A percentile compares a stretch with the other conserved stretches of the same genome.
These are phyloP conservation scores for Pleurotus giganteus DNA, from an alignment of 768 basidiomycete genomes.

Conservation along the genomic window DNA sequence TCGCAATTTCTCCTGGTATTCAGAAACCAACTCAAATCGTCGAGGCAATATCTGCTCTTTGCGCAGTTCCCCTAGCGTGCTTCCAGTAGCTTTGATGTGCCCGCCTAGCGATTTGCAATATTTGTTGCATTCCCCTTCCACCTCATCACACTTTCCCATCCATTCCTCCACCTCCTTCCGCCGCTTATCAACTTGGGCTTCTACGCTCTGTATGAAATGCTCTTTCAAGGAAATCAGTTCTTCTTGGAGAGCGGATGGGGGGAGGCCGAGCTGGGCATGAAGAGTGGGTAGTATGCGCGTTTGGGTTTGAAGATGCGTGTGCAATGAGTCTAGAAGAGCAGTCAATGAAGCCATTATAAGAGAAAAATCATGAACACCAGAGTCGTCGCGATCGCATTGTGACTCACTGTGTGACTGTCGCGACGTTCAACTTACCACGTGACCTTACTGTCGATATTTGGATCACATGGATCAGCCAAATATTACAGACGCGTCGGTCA, in stretches of 20 bases:
- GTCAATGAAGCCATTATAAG: slow-evolving; percentile 42
- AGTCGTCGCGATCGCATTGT: neutral
- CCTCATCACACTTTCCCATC: slow-evolving; percentile 57
- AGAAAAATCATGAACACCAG: slow-evolving; percentile 8
- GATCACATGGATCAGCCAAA: neutral
- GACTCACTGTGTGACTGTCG: neutral
- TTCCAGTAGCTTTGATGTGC: slow-evolving; percentile 64
- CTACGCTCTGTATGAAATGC: slow-evolving; percentile 73
- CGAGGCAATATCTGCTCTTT: slow-evolving; percentile 73
- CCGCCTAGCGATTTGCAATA: slow-evolving; percentile 72
- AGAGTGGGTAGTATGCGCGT: slow-evolving; percentile 80
- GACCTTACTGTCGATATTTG: neutral
- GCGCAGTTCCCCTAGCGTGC: slow-evolving; percentile 63
- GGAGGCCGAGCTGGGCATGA: slow-evolving; percentile 82
- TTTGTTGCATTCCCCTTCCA: slow-evolving; percentile 64
- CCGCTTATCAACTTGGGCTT: slow-evolving; percentile 65
- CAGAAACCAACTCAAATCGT: slow-evolving; percentile 64
- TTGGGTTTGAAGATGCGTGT: slow-evolving; percentile 76
- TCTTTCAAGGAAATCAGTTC: slow-evolving; percentile 74
- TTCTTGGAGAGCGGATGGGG: slow-evolving; percentile 74
- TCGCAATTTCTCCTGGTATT: slow-evolving; percentile 74
- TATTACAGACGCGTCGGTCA: too few relatives aligned
- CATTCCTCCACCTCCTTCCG: slow-evolving; percentile 77
- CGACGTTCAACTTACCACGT: neutral
- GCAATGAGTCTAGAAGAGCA: slow-evolving; percentile 71